Conservation (phyloP, 139 green algal species). For the Tetraselmis striata region DNA sequence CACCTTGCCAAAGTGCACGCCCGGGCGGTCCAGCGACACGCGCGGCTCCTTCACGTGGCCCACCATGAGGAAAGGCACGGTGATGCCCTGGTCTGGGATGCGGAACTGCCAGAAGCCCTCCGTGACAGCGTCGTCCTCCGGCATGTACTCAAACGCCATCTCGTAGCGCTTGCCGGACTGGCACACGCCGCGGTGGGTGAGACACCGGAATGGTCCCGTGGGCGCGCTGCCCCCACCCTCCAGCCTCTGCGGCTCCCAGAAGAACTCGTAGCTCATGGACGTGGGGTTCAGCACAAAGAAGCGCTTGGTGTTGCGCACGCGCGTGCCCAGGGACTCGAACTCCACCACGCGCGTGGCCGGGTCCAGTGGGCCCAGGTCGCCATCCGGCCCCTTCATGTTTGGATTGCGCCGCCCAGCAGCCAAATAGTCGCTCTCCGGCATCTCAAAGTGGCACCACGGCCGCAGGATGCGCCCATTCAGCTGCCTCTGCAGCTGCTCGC, state of each 20-base stretch:
- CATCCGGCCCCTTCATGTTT: slow-evolving; percentile 43
- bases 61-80: slow-evolving; percentile 63
- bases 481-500: slow-evolving; percentile 18
- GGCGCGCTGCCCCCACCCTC: not conserved
- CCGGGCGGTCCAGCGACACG: slow-evolving; percentile 56
- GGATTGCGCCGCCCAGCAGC: slow-evolving; percentile 40
- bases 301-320: slow-evolving; percentile 61
- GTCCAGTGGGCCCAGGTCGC: slow-evolving; percentile 49
- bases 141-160: slow-evolving; percentile 77
- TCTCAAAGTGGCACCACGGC: slow-evolving; percentile 78
- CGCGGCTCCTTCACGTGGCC: slow-evolving; percentile 60
- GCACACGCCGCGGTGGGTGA: slow-evolving; percentile 36
- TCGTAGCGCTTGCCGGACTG: slow-evolving; percentile 56
- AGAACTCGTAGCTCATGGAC: slow-evolving; percentile 67
- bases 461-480: slow-evolving; percentile 50
- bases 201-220: slow-evolving; percentile 19
- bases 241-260: slow-evolving; percentile 40
- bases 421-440: slow-evolving; percentile 64
- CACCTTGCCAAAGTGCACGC: slow-evolving; percentile 61
- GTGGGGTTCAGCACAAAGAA: slow-evolving; percentile 82
- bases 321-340: slow-evolving; percentile 55
- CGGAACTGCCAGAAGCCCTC: slow-evolving; percentile 72
- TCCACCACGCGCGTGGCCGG: slow-evolving; percentile 47
- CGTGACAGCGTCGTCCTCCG: slow-evolving; percentile 30
- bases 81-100: slow-evolving; percentile 59